Percentiles rank a stretch among this genome's conserved stretches.
Conservation (phyloP, 164 flowering plant genomes). For the Protea cynaroides region DNA sequence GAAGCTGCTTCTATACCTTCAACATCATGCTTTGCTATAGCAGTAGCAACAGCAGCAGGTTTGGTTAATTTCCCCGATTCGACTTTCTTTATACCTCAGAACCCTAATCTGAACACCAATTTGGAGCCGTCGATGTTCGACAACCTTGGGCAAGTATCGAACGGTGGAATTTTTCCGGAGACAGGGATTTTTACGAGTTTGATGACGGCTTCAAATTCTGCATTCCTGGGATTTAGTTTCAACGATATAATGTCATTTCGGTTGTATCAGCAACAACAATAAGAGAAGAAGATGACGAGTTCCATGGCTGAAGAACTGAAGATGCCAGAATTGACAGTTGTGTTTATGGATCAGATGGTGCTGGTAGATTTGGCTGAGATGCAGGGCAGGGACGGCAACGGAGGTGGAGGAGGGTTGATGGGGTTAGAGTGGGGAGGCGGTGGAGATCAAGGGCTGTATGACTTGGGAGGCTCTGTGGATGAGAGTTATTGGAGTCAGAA, state of each 20-base stretch:
- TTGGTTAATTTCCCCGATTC: no score
- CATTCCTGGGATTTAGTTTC: conserved; percentile 21
- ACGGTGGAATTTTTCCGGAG: conserved; percentile 34
- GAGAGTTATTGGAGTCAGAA: conserved; percentile 61
- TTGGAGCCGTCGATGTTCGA: conserved; percentile 24
- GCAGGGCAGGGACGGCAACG: conserved; percentile 20
- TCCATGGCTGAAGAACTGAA: background rate
- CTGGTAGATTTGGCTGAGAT: conserved; percentile 22
- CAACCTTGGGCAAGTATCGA: conserved; percentile 13
- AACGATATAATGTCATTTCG: conserved; percentile 19
- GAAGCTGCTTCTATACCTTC: no score
- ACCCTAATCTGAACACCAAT: conserved; percentile 9
- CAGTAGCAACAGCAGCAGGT: no score
- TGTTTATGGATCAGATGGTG: conserved; percentile 28
- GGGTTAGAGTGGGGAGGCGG: conserved; percentile 48
- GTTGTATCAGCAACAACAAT: conserved; percentile 15
- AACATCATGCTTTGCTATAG: no score
- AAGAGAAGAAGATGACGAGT: conserved; percentile 14
- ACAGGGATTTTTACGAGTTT: conserved; percentile 46
- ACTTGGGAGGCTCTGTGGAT: conserved; percentile 50
- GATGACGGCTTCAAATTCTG: conserved; percentile 35
- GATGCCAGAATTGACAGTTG: conserved; percentile 26
- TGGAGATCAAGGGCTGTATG: conserved; percentile 50
- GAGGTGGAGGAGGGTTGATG: conserved; percentile 13
- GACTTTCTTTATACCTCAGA: background rate